Evolutionary conservation across 768 basidiomycete genomes (phyloP).

Genomic region (Suillus variegatus): DNA sequence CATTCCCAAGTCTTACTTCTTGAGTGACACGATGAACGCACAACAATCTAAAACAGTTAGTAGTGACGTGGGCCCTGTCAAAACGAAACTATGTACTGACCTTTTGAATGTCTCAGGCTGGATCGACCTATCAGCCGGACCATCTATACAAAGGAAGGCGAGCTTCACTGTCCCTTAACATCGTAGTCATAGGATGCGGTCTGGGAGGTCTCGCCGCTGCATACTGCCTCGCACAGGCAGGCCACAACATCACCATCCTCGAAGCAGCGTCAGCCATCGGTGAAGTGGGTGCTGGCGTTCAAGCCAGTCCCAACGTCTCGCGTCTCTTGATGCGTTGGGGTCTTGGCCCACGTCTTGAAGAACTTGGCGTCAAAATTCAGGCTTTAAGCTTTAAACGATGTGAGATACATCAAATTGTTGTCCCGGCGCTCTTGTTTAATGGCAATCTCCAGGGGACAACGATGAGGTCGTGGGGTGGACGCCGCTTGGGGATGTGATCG

Average conservation of each 20-base stretch:
- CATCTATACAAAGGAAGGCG: slow-evolving; percentile 27
- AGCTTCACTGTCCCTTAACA: slow-evolving; percentile 28
- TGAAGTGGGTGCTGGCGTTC: slow-evolving; percentile 56
- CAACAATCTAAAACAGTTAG: background rate
- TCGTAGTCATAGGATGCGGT: slow-evolving; percentile 54
- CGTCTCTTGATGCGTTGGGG: slow-evolving; percentile 54
- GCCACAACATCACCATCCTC: slow-evolving; percentile 51
- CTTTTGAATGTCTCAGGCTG: background rate
- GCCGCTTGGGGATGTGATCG: slow-evolving; percentile 35
- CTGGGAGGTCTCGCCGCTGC: slow-evolving; percentile 52
- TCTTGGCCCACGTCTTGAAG: slow-evolving; percentile 40
- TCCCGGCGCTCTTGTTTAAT: background rate
- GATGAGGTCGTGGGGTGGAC: slow-evolving; percentile 40
- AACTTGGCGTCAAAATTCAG: slow-evolving; percentile 40
- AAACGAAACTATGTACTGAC: background rate
- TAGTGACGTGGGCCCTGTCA: background rate
- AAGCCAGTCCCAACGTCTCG: slow-evolving; percentile 43
- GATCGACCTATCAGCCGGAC: slow-evolving; percentile 3
- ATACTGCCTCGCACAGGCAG: slow-evolving; percentile 44
- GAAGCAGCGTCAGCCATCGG: slow-evolving; percentile 42
- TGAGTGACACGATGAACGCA: background rate
- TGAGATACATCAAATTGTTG: slow-evolving; percentile 16
- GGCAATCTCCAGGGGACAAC: slow-evolving; percentile 25
- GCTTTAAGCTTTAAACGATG: slow-evolving; percentile 45
- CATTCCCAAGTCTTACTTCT: background rate